Evolutionary conservation across 306 rosid genomes (phyloP).

Genomic region (Cucurbita maxima): DNA sequence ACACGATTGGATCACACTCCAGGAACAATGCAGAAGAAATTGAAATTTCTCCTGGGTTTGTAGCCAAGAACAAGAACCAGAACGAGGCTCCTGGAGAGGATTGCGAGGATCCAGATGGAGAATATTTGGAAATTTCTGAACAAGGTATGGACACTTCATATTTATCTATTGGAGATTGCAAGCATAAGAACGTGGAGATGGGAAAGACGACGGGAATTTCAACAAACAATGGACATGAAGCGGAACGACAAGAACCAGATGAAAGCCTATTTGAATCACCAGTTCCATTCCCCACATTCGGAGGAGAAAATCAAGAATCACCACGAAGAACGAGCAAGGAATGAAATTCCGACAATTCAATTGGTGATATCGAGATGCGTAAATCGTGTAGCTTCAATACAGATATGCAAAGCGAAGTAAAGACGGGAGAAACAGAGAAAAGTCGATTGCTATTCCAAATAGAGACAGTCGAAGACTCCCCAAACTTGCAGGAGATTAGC

Average conservation of each 20-base stretch:
- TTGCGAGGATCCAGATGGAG: constrained; percentile 10
- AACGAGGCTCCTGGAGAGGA: constrained; percentile 21
- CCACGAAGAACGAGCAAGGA: constrained; percentile 49
- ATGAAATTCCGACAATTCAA: constrained; percentile 41
- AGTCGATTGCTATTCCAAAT: constrained; percentile 37
- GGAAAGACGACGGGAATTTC: constrained; percentile 1
- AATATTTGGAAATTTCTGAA: constrained; percentile 11
- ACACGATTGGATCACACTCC: not conserved
- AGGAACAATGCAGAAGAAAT: constrained; percentile 7
- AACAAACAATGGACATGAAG: constrained; percentile 5
- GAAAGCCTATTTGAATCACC: not conserved
- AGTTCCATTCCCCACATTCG: not conserved
- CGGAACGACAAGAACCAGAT: not conserved
- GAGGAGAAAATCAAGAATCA: constrained; percentile 19
- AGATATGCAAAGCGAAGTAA: constrained; percentile 37
- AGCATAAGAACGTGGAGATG: constrained; percentile 2
- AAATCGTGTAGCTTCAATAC: constrained; percentile 78
- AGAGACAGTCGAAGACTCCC: constrained; percentile 11
- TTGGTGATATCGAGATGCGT: constrained; percentile 26
- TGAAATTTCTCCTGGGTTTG: constrained; percentile 8
- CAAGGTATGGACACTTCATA: constrained; percentile 8
- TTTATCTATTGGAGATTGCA: constrained; percentile 11
- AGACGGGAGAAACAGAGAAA: constrained; percentile 38
- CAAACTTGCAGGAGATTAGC: not conserved
- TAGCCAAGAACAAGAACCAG: constrained; percentile 4